phyloP scores from a whole-genome alignment of 179 eudicot species.

The Camellia oleifera region DNA sequence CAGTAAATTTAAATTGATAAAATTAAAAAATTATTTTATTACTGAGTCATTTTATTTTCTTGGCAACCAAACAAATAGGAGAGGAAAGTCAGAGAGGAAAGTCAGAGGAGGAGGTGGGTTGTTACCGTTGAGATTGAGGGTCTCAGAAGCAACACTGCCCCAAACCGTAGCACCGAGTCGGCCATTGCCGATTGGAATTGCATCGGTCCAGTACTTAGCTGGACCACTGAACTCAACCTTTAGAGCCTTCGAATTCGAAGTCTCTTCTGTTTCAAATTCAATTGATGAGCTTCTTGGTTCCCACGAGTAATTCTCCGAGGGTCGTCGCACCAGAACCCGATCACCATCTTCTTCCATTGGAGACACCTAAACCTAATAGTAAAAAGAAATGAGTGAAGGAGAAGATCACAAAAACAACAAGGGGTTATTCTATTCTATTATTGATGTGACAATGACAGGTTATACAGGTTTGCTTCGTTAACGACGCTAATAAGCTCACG shows the following conservation, averaged over 20 bases:
- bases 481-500: too few relatives aligned
- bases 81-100: background rate
- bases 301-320: constrained; percentile 11
- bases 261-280: background rate
- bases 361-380: too few relatives aligned
- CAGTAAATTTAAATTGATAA: too few relatives aligned
- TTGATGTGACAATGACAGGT: too few relatives aligned
- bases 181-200: constrained; percentile 82
- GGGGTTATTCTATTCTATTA: too few relatives aligned
- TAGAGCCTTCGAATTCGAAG: constrained; percentile 29
- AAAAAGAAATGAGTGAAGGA: too few relatives aligned
- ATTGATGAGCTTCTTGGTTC: background rate
- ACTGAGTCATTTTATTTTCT: background rate
- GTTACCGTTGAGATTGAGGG: constrained; percentile 74
- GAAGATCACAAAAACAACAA: too few relatives aligned
- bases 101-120: background rate
- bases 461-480: too few relatives aligned
- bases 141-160: constrained; percentile 59
- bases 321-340: constrained; percentile 33
- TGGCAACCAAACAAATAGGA: background rate
- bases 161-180: constrained; percentile 82
- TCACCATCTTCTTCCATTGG: constrained; percentile 28
- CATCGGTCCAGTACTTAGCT: constrained; percentile 90
- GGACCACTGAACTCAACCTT: constrained; percentile 26
- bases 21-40: too few relatives aligned